Percentiles rank a stretch among this genome's conserved stretches.
Conservation (phyloP, 192 early-diverging fungal genomes). For the Coemansia sp. region DNA sequence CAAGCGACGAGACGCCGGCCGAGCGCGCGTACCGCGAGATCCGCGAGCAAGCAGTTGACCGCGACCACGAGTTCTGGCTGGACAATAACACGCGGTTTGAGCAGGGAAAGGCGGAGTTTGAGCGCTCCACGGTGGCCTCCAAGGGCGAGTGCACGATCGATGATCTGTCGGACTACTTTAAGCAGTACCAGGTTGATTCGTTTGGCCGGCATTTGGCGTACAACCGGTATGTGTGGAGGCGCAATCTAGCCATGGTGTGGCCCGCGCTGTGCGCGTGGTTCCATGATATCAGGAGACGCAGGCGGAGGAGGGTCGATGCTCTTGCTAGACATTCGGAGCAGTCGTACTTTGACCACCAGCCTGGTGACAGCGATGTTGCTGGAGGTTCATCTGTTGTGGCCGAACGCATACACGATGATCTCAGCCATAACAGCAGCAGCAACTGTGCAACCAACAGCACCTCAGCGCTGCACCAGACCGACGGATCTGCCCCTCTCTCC, state of each 20-base stretch:
- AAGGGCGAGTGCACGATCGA: slow-evolving; percentile 37
- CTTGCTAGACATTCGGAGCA: slow-evolving; percentile 31
- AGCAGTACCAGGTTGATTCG: slow-evolving; percentile 47
- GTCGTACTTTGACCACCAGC: slow-evolving; percentile 20
- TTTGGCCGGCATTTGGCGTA: slow-evolving; percentile 39
- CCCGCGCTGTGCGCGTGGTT: slow-evolving; percentile 41
- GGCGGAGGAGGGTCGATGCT: slow-evolving; percentile 8
- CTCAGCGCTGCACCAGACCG: background rate
- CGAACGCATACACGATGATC: background rate
- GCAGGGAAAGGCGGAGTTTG: slow-evolving; percentile 36
- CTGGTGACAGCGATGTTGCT: no score
- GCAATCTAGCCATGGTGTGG: slow-evolving; percentile 39
- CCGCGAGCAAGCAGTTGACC: slow-evolving; percentile 28
- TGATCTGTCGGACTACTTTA: slow-evolving; percentile 41
- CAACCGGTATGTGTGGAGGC: slow-evolving; percentile 43
- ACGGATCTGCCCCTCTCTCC: no score
- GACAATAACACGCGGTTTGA: slow-evolving; percentile 51
- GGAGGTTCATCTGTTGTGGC: slow-evolving; percentile 1
- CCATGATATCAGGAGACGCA: slow-evolving; percentile 18
- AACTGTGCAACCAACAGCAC: background rate
- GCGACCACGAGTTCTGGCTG: slow-evolving; percentile 47
- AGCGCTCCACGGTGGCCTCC: slow-evolving; percentile 11
- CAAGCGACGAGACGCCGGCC: slow-evolving; percentile 27
- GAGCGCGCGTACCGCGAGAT: slow-evolving; percentile 34
- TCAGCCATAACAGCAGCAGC: background rate